Percentiles rank a stretch among this genome's conserved stretches.
Conservation (phyloP, 2,329 filamentous ascomycete genomes). For the Xylariales sp. region DNA sequence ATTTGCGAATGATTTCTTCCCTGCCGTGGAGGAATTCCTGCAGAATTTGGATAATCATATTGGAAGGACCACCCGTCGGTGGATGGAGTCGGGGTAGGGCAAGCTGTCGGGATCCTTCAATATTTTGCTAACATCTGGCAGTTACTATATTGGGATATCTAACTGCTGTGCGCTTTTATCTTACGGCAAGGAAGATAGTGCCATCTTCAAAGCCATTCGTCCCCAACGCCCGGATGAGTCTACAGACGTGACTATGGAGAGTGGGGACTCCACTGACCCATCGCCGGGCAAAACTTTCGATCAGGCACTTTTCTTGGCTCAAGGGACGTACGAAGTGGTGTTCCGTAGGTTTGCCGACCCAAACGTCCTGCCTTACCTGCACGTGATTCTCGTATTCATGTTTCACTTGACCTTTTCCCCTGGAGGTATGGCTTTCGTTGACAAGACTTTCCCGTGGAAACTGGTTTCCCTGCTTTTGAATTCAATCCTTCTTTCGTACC, state of each 20-base stretch:
- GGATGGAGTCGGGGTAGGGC: constrained; percentile 41
- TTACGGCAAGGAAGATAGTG: constrained; percentile 47
- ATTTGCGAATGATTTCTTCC: constrained; percentile 39
- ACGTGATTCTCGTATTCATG: constrained; percentile 59
- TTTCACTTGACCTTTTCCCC: constrained; percentile 37
- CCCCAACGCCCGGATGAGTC: constrained; percentile 24
- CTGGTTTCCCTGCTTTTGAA: constrained; percentile 38
- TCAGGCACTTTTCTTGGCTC: constrained; percentile 19
- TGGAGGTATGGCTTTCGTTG: constrained; percentile 38
- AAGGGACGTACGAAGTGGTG: constrained; percentile 30
- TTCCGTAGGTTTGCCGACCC: constrained; percentile 50
- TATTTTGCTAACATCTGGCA: constrained; percentile 25
- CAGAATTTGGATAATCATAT: constrained; percentile 54
- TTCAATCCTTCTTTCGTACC: constrained; percentile 27
- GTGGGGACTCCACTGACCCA: too few relatives aligned
- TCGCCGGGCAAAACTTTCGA: constrained; percentile 15
- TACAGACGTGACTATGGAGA: constrained; percentile 15
- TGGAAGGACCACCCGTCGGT: constrained; percentile 41
- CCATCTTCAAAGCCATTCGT: constrained; percentile 37
- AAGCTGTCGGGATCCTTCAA: background rate
- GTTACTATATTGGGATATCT: constrained; percentile 51
- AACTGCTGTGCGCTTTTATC: constrained; percentile 49
- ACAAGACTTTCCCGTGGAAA: constrained; percentile 48
- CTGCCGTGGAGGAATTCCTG: constrained; percentile 45
- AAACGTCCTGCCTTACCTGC: constrained; percentile 58